Evolutionary conservation across 2,329 filamentous ascomycete species (phyloP).

Genomic region (Thielaviopsis euricoi): DNA sequence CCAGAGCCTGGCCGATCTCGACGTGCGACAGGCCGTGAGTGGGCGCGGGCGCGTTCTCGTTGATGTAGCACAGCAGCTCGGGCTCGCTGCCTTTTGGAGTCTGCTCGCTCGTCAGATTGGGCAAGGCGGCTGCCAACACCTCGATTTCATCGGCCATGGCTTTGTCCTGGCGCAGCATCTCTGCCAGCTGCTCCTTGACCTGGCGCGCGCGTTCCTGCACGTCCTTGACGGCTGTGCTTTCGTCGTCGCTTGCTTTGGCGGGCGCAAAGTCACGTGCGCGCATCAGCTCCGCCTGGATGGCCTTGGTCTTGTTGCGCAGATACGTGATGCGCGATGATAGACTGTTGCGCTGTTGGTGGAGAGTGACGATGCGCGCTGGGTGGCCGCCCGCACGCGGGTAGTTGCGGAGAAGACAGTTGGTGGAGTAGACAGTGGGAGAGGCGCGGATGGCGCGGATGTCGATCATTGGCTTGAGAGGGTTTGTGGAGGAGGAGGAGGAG

Average conservation of each 20-base stretch:
- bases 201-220: conserved; percentile 46
- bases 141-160: conserved; percentile 49
- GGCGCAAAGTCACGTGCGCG: conserved; percentile 19
- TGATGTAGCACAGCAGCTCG: conserved; percentile 59
- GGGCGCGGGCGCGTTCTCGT: conserved; percentile 34
- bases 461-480: conserved; percentile 61
- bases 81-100: conserved; percentile 58
- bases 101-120: conserved; percentile 64
- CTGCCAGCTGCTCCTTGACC: conserved; percentile 45
- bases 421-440: conserved; percentile 61
- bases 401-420: conserved; percentile 75
- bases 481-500: conserved; percentile 31
- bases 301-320: conserved; percentile 50
- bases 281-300: conserved; percentile 37
- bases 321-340: conserved; percentile 43
- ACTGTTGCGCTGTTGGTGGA: conserved; percentile 42
- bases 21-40: conserved; percentile 46
- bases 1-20: conserved; percentile 70
- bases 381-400: conserved; percentile 44
- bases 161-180: conserved; percentile 46
- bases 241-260: conserved; percentile 22
- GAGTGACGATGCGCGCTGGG: conserved; percentile 36
- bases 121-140: conserved; percentile 57
- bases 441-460: conserved; percentile 84
- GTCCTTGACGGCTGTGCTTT: conserved; percentile 37